These are phyloP conservation scores for Aspergillus carbonarius DNA, from an alignment of 2,329 filamentous ascomycete genomes.

Conservation along the genomic window DNA sequence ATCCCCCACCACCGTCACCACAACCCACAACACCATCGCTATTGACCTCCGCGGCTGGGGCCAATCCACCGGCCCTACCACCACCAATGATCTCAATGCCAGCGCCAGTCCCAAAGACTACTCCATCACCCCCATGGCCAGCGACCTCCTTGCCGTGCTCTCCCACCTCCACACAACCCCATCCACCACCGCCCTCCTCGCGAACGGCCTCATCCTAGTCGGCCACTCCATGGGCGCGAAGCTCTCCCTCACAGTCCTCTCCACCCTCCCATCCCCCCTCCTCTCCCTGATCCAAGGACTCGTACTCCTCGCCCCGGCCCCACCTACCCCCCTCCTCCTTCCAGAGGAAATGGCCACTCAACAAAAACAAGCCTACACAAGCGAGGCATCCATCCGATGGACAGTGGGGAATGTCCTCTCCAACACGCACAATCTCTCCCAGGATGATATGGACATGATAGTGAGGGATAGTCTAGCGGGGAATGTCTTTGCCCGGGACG, in stretches of 20 bases:
- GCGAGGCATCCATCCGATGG: slow-evolving; percentile 28
- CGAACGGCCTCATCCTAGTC: slow-evolving; percentile 31
- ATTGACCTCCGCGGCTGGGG: slow-evolving; percentile 43
- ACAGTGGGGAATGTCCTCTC: slow-evolving; percentile 36
- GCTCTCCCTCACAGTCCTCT: slow-evolving; percentile 28
- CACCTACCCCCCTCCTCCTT: slow-evolving; percentile 32
- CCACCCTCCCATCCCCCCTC: neutral
- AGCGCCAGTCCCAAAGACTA: slow-evolving; percentile 21
- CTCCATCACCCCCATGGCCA: slow-evolving; percentile 22
- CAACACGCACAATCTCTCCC: slow-evolving; percentile 7
- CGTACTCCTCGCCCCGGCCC: slow-evolving; percentile 36
- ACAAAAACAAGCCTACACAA: slow-evolving; percentile 36
- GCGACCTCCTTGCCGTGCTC: slow-evolving; percentile 17
- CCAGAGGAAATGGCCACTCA: slow-evolving; percentile 35
- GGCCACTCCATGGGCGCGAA: slow-evolving; percentile 46
- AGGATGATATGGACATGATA: slow-evolving; percentile 18
- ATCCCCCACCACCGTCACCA: slow-evolving; percentile 17
- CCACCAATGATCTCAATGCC: too few relatives aligned
- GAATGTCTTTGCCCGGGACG: slow-evolving; percentile 29
- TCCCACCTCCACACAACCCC: neutral
- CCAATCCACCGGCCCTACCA: slow-evolving; percentile 29
- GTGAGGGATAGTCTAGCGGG: slow-evolving; percentile 33
- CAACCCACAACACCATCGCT: slow-evolving; percentile 24
- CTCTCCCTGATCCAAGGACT: slow-evolving; percentile 27
- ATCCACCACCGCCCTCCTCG: slow-evolving; percentile 22